Evolutionary conservation across 352 stramenopile species (phyloP), one percentile per base, ranked within the genome.

Genomic region (Pythium phragmitis): DNA sequence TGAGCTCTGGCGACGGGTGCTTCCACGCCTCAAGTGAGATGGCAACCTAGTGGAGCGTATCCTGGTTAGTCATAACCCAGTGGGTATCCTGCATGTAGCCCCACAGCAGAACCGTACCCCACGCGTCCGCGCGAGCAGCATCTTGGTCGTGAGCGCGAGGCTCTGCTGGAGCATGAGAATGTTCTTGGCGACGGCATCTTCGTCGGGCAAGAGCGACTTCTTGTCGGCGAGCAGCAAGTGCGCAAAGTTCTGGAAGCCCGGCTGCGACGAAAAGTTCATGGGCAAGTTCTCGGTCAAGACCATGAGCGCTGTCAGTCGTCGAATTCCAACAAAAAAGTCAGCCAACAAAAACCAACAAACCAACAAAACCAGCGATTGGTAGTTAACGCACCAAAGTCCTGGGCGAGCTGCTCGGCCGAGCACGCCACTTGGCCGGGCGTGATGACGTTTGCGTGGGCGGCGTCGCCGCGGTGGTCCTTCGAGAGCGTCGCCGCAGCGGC

Each of bases 281-380:
- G 82, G 82, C 47, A 93, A 39, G 60, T 93, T 93, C 60, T 93
- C 85, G 52, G 87, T 75, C 9, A 91, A 60, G 4, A 82, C 78
- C 76, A 87, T 87, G 5, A 93, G 65, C 26, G 80, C 82, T 81
- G 23, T 23, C 2, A 2, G 8, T 14, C 34, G 26, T 42, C 11
- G 49, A 36, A 41, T 30, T 30, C 17, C 48, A 52, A 34, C 16
- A 52, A 34, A 14, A 33, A 13, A n/a, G 37, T 45, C 23, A 14
- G 37, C 36, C 48, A 52, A 34, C 46, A 52, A 34, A 14, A 30
- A 13, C 36, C n/a, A 11, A 62, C n/a, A 14, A 30, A 13, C 36
- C n/a, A 11, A 62, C n/a, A 28, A 46, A 69, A 37, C 45, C 34
- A 37, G 41, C 46, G 17, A 50, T 28, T 3, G 17, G n/a, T 50